Percentiles rank a stretch among this genome's conserved stretches.
These are phyloP conservation scores for Nemania serpens DNA, from an alignment of 2,329 filamentous ascomycete genomes.

Conservation along the genomic window DNA sequence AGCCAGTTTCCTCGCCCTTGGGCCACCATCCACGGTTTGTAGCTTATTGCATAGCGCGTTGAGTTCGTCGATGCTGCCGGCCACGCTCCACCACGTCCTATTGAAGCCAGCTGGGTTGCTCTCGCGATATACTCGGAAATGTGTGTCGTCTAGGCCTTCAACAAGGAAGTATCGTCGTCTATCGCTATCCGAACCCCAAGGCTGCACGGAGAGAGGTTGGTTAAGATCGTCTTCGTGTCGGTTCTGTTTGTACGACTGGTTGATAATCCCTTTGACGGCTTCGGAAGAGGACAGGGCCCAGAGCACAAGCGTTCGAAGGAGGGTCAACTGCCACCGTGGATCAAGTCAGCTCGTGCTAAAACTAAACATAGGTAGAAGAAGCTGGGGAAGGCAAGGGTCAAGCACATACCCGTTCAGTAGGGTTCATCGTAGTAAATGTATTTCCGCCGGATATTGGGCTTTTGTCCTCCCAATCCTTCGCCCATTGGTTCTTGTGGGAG, in stretches of 20 bases:
- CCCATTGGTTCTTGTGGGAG: slow-evolving; percentile 87
- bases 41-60: slow-evolving; percentile 76
- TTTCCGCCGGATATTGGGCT: slow-evolving; percentile 82
- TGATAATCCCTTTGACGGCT: slow-evolving; percentile 77
- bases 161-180: slow-evolving; percentile 93
- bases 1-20: slow-evolving; percentile 77
- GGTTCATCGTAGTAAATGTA: slow-evolving; percentile 81
- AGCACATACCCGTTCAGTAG: slow-evolving; percentile 74
- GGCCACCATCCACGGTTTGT: slow-evolving; percentile 74
- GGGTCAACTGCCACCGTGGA: slow-evolving; percentile 64
- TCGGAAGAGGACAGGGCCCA: slow-evolving; percentile 94
- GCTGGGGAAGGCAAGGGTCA: not conserved
- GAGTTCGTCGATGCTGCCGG: slow-evolving; percentile 87
- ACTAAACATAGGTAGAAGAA: not conserved
- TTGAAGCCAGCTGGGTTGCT: slow-evolving; percentile 80
- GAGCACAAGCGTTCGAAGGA: slow-evolving; percentile 80
- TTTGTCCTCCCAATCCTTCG: slow-evolving; percentile 77
- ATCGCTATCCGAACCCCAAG: slow-evolving; percentile 87
- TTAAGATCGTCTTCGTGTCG: slow-evolving; percentile 81
- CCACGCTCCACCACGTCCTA: slow-evolving; percentile 89
- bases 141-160: slow-evolving; percentile 91
- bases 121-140: slow-evolving; percentile 92
- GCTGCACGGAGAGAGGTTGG: slow-evolving; percentile 85
- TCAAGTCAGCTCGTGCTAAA: slow-evolving; percentile 25
- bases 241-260: slow-evolving; percentile 84